Evolutionary conservation across 2,329 filamentous ascomycete species (phyloP), one percentile per base, ranked within the genome.

Genomic region (Aspergillus felis): DNA sequence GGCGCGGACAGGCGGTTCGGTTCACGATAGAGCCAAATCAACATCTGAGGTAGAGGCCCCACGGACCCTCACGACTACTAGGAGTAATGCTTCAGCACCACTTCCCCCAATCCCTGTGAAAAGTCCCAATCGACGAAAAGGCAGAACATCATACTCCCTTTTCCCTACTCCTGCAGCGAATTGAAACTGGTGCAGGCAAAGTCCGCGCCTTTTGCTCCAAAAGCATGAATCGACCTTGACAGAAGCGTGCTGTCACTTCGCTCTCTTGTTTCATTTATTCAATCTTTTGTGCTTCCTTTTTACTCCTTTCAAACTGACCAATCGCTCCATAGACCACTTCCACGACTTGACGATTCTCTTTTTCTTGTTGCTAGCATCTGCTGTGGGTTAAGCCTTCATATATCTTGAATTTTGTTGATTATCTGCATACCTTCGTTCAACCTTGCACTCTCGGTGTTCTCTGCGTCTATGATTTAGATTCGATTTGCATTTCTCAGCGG

Each of bases 91-190:
- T 24, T 47, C 44, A 6, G 44, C 60, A 22, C 60, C 61, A 20
- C 57, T 64, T 3, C 62, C 66, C n/a, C 62, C 65, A 7, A 56
- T 69, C 49, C 63, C 70, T 24, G 55, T 62, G 20, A 73, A 68
- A 56, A 68, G 67, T 35, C 57, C 61, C 2, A 64, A 66, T 59
- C 65, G 72, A 48, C 69, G 68, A 56, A 76, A 74, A 64, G 67
- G 62, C 56, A 69, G 76, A 46, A 68, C 75, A n/a, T 78, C 76
- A 38, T 79, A 79, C 62, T 79, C 77, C 44, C 71, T 64, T 61
- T 68, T 63, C 55, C 64, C 64, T 12, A 52, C 61, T 9, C 29
- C 61, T 4, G 41, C 53, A 27, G 53, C 66, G 42, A 54, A 53
- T 50, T 61, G 50, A 57, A 46, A 25, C 48, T 46, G 51, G 41